phyloP scores from a whole-genome alignment of 805 yeast species.

The Saccharomyces eubayanus region DNA sequence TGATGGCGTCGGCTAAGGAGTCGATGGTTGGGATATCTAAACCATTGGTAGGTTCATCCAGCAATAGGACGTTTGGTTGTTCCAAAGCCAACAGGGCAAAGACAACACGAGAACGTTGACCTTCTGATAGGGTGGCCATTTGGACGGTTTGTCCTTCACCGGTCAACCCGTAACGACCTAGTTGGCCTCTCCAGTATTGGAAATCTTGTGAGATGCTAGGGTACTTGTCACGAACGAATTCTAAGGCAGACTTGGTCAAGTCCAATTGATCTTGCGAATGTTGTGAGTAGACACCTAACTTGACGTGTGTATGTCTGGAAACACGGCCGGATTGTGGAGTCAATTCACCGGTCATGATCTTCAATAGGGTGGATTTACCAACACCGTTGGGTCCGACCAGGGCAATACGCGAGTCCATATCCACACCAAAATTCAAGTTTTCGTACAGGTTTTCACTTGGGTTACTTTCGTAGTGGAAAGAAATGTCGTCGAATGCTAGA shows the following conservation, averaged over 20 bases:
- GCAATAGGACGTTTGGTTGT: slow-evolving; percentile 84
- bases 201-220: slow-evolving; percentile 87
- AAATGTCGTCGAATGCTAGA: slow-evolving; percentile 88
- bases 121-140: slow-evolving; percentile 98
- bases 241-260: slow-evolving; percentile 88
- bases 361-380: slow-evolving; percentile 92
- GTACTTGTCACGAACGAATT: slow-evolving; percentile 93
- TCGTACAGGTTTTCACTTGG: slow-evolving; percentile 83
- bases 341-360: slow-evolving; percentile 92
- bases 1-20: slow-evolving; percentile 93
- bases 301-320: slow-evolving; percentile 93
- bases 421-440: slow-evolving; percentile 91
- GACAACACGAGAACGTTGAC: slow-evolving; percentile 98
- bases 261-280: slow-evolving; percentile 98
- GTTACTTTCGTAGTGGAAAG: slow-evolving; percentile 81
- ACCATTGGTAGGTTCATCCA: slow-evolving; percentile 99
- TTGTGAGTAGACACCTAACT: slow-evolving; percentile 97
- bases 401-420: slow-evolving; percentile 98
- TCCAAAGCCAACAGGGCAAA: slow-evolving; percentile 93
- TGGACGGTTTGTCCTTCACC: slow-evolving; percentile 98
- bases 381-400: slow-evolving; percentile 98
- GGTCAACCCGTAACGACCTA: slow-evolving; percentile 96
- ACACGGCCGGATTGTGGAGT: slow-evolving; percentile 90
- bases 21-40: slow-evolving; percentile 97
- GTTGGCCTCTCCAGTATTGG: slow-evolving; percentile 97